phyloP scores from a whole-genome alignment of 2,329 filamentous ascomycete genomes.

The Ceratocystis smalleyi region DNA sequence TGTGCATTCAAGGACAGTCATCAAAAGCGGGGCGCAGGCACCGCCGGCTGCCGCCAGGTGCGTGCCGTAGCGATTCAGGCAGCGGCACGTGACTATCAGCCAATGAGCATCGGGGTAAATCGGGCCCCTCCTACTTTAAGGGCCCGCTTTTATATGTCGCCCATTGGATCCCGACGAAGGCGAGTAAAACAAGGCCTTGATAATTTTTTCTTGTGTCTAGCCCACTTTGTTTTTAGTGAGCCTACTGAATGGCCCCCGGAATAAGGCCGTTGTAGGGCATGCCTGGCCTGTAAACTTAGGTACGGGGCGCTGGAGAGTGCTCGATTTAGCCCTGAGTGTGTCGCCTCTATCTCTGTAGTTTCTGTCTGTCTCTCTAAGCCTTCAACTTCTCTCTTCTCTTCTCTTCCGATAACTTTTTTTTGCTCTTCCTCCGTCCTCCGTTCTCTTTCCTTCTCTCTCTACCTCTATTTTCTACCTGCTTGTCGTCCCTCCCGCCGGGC shows the following conservation, averaged over 20 bases:
- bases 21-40: conserved; percentile 6
- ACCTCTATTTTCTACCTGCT: background rate
- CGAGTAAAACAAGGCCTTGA: conserved; percentile 4
- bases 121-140: conserved; percentile 14
- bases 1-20: conserved; percentile 15
- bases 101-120: conserved; percentile 19
- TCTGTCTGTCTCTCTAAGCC: background rate
- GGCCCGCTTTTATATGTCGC: conserved; percentile 11
- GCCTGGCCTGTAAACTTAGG: background rate
- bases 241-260: background rate
- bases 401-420: conserved; percentile 11
- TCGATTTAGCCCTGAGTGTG: background rate
- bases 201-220: conserved; percentile 6
- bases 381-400: conserved; percentile 14
- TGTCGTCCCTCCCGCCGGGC: conserved; percentile 15
- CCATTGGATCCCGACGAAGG: conserved; percentile 15
- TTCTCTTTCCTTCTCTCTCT: conserved; percentile 1
- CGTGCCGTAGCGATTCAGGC: background rate
- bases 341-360: conserved; percentile 6
- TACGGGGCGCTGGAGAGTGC: background rate
- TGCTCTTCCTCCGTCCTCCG: conserved; percentile 9
- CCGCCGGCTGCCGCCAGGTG: conserved; percentile 2
- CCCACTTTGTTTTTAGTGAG: background rate
- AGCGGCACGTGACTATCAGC: conserved; percentile 16
- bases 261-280: background rate